Conservation (phyloP, 768 basidiomycete genomes). For the Mycena pura region DNA sequence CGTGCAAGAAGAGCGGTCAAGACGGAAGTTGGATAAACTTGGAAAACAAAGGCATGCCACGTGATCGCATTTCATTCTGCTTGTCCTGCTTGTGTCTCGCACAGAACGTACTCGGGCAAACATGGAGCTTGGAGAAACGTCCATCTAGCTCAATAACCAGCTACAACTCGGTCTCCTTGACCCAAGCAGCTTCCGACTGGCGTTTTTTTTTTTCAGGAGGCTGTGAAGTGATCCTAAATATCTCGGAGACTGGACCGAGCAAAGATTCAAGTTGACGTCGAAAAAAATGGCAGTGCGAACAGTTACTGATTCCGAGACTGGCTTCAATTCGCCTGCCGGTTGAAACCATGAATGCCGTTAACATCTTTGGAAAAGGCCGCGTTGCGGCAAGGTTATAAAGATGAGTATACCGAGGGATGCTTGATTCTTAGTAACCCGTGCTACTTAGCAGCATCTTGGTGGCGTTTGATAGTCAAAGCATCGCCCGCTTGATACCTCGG, state of each 20-base stretch:
- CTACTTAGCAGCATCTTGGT: conserved; percentile 18
- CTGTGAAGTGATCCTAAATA: conserved; percentile 16
- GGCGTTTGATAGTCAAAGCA: conserved; percentile 18
- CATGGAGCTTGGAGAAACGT: neutral
- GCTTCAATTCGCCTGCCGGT: conserved; percentile 5
- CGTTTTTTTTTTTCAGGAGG: neutral
- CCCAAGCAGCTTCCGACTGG: neutral
- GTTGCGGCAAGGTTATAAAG: conserved; percentile 19
- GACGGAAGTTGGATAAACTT: conserved; percentile 11
- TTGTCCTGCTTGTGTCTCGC: too few relatives aligned
- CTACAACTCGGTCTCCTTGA: neutral
- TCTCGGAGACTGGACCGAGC: neutral
- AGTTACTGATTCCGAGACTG: neutral
- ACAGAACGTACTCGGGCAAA: neutral
- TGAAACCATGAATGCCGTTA: conserved; percentile 20
- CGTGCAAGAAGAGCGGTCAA: conserved; percentile 11
- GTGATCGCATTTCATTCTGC: conserved; percentile 5
- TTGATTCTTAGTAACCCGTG: conserved; percentile 14
- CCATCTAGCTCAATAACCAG: neutral
- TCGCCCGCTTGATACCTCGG: conserved; percentile 22
- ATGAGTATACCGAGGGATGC: conserved; percentile 25
- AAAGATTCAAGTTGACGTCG: neutral
- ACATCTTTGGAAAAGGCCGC: conserved; percentile 3
- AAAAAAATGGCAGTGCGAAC: conserved; percentile 14
- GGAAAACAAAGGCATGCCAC: neutral